Evolutionary conservation across 257 asterid species (phyloP).

Genomic region (Primulina eburnea): DNA sequence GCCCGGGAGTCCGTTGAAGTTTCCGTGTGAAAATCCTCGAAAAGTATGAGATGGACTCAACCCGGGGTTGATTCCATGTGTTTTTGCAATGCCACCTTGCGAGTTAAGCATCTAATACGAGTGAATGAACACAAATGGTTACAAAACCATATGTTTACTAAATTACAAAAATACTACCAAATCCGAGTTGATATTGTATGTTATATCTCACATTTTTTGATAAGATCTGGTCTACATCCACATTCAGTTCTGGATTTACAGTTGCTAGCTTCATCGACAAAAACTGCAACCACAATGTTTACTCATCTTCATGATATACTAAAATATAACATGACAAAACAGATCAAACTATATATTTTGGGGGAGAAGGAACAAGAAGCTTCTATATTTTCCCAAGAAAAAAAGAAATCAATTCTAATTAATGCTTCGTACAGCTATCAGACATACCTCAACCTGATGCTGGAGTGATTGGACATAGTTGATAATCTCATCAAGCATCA

Average conservation of each 20-base stretch:
- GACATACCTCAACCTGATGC: slow-evolving; percentile 89
- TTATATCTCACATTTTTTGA: slow-evolving; percentile 64
- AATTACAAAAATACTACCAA: neutral
- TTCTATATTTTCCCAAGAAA: neutral
- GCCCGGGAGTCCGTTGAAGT: slow-evolving; percentile 38
- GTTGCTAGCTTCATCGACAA: slow-evolving; percentile 90
- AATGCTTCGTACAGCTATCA: neutral
- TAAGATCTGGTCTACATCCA: slow-evolving; percentile 60
- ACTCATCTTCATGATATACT: slow-evolving; percentile 14
- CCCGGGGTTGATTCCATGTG: slow-evolving; percentile 47
- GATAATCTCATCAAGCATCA: slow-evolving; percentile 98
- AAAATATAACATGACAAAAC: neutral
- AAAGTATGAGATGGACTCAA: slow-evolving; percentile 49
- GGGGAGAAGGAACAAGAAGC: neutral
- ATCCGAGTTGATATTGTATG: neutral
- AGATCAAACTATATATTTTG: neutral
- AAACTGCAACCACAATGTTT: slow-evolving; percentile 47
- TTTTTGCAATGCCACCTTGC: slow-evolving; percentile 40
- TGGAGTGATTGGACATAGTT: slow-evolving; percentile 94
- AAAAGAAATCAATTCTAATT: neutral
- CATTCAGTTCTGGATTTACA: slow-evolving; percentile 71
- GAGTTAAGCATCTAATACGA: slow-evolving; percentile 62
- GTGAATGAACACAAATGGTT: slow-evolving; percentile 12
- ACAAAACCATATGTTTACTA: neutral
- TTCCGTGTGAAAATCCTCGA: slow-evolving; percentile 53